Conservation (phyloP, 352 stramenopile genomes). For the Thraustochytrium striatum region DNA sequence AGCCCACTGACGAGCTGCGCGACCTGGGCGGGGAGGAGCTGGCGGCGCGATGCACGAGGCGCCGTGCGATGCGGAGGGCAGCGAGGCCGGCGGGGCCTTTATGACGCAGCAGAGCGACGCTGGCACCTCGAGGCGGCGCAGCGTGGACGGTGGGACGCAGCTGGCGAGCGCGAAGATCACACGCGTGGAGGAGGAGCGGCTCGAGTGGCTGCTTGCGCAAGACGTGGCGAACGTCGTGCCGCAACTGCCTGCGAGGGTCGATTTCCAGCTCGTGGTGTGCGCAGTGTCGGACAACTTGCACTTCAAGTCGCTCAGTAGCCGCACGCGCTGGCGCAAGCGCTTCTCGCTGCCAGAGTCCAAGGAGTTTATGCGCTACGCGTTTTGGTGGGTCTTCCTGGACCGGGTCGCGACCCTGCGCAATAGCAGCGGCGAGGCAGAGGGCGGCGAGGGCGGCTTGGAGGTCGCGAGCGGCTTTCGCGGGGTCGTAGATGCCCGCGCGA, state of each 20-base stretch:
- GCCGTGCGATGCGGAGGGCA: too few species aligned
- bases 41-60: too few species aligned
- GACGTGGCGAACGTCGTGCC: background rate
- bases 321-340: conserved; percentile 4
- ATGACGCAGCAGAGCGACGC: too few species aligned
- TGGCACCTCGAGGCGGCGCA: too few species aligned
- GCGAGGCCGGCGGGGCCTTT: too few species aligned
- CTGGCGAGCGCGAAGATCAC: background rate
- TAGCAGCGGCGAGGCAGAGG: background rate
- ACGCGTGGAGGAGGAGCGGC: conserved; percentile 17
- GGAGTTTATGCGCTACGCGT: background rate
- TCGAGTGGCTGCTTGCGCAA: conserved; percentile 17
- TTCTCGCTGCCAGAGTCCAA: background rate
- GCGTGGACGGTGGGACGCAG: too few species aligned
- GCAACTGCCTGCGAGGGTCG: background rate
- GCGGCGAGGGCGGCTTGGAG: background rate
- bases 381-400: conserved; percentile 37
- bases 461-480: background rate
- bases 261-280: background rate
- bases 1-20: too few species aligned
- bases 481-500: background rate
- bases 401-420: background rate
- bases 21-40: too few species aligned
- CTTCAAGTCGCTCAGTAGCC: conserved; percentile 8
- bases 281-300: conserved; percentile 13